Conservation (phyloP, 2,329 filamentous ascomycete genomes). For the Monilinia polystroma region DNA sequence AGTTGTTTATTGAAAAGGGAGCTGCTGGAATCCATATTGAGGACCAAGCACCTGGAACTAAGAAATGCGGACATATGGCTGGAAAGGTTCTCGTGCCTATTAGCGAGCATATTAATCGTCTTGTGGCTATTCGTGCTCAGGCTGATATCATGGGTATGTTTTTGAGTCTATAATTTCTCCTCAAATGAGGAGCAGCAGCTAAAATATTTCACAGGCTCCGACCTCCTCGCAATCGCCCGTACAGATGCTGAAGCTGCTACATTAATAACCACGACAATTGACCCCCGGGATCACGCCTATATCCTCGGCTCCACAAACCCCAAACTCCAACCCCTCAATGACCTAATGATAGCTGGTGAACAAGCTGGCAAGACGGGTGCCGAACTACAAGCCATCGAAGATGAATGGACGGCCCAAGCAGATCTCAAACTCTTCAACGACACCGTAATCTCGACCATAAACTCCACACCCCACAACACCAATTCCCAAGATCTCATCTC, state of each 20-base stretch:
- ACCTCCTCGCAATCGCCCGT: slow-evolving; percentile 87
- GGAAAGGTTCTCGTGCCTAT: slow-evolving; percentile 97
- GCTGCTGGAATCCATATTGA: slow-evolving; percentile 98
- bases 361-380: slow-evolving; percentile 74
- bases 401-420: slow-evolving; percentile 78
- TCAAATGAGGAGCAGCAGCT: neutral
- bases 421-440: slow-evolving; percentile 87
- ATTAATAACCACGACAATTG: slow-evolving; percentile 93
- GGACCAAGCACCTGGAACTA: slow-evolving; percentile 95
- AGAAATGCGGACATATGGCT: slow-evolving; percentile 99
- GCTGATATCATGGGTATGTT: slow-evolving; percentile 90
- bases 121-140: slow-evolving; percentile 94
- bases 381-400: slow-evolving; percentile 87
- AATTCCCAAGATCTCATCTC: slow-evolving; percentile 53
- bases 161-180: neutral
- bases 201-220: slow-evolving; percentile 54
- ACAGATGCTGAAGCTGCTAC: slow-evolving; percentile 98
- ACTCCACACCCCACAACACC: slow-evolving; percentile 67
- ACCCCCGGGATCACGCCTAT: slow-evolving; percentile 92
- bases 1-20: slow-evolving; percentile 94
- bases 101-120: slow-evolving; percentile 94
- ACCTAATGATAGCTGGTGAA: slow-evolving; percentile 88
- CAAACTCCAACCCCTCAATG: slow-evolving; percentile 76
- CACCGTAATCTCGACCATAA: slow-evolving; percentile 80
- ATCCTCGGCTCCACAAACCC: slow-evolving; percentile 89